phyloP scores from a whole-genome alignment of 768 basidiomycete genomes.

The Russula foetens region DNA sequence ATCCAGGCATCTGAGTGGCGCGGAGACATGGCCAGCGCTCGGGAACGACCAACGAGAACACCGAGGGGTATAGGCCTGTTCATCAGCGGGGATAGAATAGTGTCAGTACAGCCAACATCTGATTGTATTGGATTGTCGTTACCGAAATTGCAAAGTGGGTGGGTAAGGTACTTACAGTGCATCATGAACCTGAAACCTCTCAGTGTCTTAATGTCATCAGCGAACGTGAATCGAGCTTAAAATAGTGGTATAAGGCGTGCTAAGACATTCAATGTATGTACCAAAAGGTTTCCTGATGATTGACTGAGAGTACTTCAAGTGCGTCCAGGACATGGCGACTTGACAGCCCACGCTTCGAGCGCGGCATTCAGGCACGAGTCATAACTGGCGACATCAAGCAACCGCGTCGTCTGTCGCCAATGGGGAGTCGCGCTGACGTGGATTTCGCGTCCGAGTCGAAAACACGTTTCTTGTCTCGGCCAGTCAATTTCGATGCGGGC shows the following conservation, averaged over 20 bases:
- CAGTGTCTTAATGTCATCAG: too few relatives aligned
- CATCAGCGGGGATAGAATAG: constrained; percentile 34
- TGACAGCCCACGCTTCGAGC: constrained; percentile 21
- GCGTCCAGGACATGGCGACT: neutral
- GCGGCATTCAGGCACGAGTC: constrained; percentile 24
- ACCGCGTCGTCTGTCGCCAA: constrained; percentile 31
- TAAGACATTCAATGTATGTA: too few relatives aligned
- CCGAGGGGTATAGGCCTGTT: constrained; percentile 45
- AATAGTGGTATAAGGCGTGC: too few relatives aligned
- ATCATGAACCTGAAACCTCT: too few relatives aligned
- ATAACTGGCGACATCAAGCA: constrained; percentile 40
- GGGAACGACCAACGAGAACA: constrained; percentile 58
- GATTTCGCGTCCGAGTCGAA: neutral
- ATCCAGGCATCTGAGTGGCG: constrained; percentile 46
- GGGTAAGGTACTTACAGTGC: too few relatives aligned
- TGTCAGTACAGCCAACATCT: neutral
- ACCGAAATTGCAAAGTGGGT: too few relatives aligned
- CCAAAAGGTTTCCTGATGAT: too few relatives aligned
- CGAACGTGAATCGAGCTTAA: too few relatives aligned
- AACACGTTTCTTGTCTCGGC: constrained; percentile 70
- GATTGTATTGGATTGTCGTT: neutral
- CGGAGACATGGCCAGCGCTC: constrained; percentile 48
- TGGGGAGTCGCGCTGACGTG: too few relatives aligned
- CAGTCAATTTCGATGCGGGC: constrained; percentile 58
- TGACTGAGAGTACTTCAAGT: constrained; percentile 19